Evolutionary conservation across 73 alveolate species (phyloP).

Genomic region (Paramecium sonneborni): DNA sequence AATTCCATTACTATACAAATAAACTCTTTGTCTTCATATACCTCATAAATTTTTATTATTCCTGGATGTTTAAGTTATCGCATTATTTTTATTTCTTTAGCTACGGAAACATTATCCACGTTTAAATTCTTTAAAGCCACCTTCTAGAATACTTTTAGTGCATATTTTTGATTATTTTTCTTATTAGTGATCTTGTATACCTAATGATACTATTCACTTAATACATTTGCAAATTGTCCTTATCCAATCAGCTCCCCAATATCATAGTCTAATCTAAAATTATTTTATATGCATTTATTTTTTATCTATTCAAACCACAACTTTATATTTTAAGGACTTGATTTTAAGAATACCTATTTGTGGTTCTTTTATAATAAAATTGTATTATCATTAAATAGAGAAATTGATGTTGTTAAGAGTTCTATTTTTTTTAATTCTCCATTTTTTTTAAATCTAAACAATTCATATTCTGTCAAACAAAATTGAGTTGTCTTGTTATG

Average conservation of each 20-base stretch:
- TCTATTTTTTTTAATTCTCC: background rate
- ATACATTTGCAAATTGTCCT: conserved; percentile 47
- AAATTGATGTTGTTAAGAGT: background rate
- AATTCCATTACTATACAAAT: conserved; percentile 74
- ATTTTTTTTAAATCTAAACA: conserved; percentile 5
- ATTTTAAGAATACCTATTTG: background rate
- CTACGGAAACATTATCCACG: conserved; percentile 71
- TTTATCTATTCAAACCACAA: conserved; percentile 5
- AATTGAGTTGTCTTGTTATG: background rate
- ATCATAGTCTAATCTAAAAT: conserved; percentile 21
- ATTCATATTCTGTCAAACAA: background rate
- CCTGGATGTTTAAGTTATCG: conserved; percentile 80
- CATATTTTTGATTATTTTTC: background rate
- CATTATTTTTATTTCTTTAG: conserved; percentile 80
- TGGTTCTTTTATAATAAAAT: background rate
- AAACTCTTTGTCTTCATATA: conserved; percentile 78
- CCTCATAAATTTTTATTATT: conserved; percentile 77
- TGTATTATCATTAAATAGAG: background rate
- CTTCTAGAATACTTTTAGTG: conserved; percentile 60
- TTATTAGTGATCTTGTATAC: background rate
- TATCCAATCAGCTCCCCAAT: conserved; percentile 21
- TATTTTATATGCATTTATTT: background rate
- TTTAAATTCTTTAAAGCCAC: conserved; percentile 44
- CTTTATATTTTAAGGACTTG: background rate
- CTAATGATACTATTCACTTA: background rate